Evolutionary conservation across 441 rosid genomes (phyloP).

Genomic region (Omphalea diandra): DNA sequence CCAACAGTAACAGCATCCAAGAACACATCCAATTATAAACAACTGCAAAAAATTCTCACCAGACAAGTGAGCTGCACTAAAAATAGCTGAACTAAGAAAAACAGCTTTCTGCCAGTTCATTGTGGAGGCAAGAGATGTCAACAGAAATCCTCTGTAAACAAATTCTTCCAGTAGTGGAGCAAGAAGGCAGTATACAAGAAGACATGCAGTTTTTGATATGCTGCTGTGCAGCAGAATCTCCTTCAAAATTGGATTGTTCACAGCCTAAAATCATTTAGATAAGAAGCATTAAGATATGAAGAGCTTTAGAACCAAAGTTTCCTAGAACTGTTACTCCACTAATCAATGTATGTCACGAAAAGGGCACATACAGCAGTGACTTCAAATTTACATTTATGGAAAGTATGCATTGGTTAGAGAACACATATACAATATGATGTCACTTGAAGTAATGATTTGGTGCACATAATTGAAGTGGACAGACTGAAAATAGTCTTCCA

Average conservation of each 20-base stretch:
- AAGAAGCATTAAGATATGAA: neutral
- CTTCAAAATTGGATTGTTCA: slow-evolving; percentile 44
- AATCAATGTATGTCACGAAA: neutral
- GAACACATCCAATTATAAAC: slow-evolving; percentile 59
- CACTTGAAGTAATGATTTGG: neutral
- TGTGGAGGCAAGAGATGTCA: slow-evolving; percentile 55
- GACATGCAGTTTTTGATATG: slow-evolving; percentile 47
- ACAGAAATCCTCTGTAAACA: slow-evolving; percentile 74
- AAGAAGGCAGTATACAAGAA: slow-evolving; percentile 53
- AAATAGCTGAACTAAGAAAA: slow-evolving; percentile 56
- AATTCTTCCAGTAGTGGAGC: slow-evolving; percentile 78
- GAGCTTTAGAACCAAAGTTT: neutral
- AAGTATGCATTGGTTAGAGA: neutral
- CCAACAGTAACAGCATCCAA: slow-evolving; percentile 77
- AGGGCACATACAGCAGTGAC: neutral
- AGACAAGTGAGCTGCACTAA: slow-evolving; percentile 77
- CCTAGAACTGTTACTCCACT: neutral
- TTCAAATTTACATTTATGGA: neutral
- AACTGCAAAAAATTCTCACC: slow-evolving; percentile 57
- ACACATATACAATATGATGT: neutral
- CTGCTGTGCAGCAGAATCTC: slow-evolving; percentile 55
- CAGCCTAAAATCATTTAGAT: slow-evolving; percentile 39
- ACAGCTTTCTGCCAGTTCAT: slow-evolving; percentile 68
- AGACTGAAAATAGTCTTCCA: neutral
- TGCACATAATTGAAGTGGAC: neutral